A percentile compares a stretch with the other conserved stretches of the same genome.
phyloP scores from a whole-genome alignment of 1,284 basidiomycete species.

The Austroboletus rostrupii region DNA sequence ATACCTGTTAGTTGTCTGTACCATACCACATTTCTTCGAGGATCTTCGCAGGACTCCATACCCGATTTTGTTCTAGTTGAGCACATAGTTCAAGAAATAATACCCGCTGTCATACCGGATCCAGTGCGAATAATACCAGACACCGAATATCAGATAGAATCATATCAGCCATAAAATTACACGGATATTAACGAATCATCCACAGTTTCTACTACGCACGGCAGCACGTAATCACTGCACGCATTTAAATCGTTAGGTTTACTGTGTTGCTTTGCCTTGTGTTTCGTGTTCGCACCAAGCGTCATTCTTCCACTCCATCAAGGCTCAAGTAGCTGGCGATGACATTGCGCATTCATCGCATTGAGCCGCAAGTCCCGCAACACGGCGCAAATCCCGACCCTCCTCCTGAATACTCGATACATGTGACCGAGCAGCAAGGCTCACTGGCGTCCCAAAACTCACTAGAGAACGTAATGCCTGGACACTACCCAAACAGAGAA shows the following conservation, averaged over 20 bases:
- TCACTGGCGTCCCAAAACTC: slow-evolving; percentile 20
- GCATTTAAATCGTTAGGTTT: neutral
- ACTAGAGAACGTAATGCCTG: slow-evolving; percentile 10
- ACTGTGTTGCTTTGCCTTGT: too few relatives aligned
- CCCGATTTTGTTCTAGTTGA: neutral
- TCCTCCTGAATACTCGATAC: slow-evolving; percentile 29
- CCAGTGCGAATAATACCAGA: too few relatives aligned
- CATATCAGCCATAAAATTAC: neutral
- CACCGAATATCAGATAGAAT: neutral
- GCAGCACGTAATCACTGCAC: neutral
- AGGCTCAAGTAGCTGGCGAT: slow-evolving; percentile 6
- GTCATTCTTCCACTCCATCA: neutral
- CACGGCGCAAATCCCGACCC: slow-evolving; percentile 26
- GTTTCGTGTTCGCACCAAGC: neutral
- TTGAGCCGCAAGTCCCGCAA: slow-evolving; percentile 9
- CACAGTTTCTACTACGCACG: too few relatives aligned
- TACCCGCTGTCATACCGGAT: neutral
- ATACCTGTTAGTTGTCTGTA: neutral
- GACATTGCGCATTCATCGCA: slow-evolving; percentile 11
- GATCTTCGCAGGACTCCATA: neutral
- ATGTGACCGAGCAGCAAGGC: slow-evolving; percentile 13
- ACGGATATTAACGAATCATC: too few relatives aligned
- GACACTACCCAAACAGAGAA: slow-evolving; percentile 12
- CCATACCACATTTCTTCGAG: neutral
- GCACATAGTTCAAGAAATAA: neutral